A percentile compares a stretch with the other conserved stretches of the same genome.
phyloP scores from a whole-genome alignment of 495 filamentous ascomycete species.

The Tuber borchii region DNA sequence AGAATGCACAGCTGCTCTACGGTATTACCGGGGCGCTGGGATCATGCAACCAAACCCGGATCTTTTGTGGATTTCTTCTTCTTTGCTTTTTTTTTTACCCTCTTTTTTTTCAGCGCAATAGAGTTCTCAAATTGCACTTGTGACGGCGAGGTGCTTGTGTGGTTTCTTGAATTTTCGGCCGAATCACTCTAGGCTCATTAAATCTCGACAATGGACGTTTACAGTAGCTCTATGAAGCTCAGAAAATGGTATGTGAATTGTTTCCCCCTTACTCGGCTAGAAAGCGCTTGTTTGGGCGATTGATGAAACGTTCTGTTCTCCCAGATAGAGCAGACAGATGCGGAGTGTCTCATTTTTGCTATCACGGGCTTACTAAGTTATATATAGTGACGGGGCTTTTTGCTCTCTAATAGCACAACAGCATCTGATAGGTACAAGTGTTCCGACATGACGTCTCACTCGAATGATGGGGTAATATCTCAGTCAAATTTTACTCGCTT shows the following conservation, averaged over 20 bases:
- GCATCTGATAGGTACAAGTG: background rate
- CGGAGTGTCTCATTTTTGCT: background rate
- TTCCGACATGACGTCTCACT: background rate
- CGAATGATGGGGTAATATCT: background rate
- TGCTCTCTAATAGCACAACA: background rate
- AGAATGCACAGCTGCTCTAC: no score
- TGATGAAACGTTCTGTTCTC: background rate
- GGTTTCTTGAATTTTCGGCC: background rate
- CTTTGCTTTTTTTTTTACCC: background rate
- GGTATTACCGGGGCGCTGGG: background rate
- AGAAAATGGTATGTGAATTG: background rate
- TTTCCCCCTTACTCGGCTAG: background rate
- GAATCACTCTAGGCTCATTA: background rate
- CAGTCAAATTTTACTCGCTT: conserved; percentile 74
- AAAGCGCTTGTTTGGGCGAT: background rate
- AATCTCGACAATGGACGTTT: background rate
- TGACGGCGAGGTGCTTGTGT: background rate
- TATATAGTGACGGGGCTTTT: background rate
- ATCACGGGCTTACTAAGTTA: background rate
- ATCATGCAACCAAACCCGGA: background rate
- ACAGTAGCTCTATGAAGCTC: background rate
- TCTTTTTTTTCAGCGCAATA: background rate
- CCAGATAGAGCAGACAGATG: background rate
- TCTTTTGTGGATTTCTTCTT: background rate
- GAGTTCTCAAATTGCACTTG: background rate